phyloP scores from a whole-genome alignment of 148 eudicot genomes.

The Camellia granthamiana region DNA sequence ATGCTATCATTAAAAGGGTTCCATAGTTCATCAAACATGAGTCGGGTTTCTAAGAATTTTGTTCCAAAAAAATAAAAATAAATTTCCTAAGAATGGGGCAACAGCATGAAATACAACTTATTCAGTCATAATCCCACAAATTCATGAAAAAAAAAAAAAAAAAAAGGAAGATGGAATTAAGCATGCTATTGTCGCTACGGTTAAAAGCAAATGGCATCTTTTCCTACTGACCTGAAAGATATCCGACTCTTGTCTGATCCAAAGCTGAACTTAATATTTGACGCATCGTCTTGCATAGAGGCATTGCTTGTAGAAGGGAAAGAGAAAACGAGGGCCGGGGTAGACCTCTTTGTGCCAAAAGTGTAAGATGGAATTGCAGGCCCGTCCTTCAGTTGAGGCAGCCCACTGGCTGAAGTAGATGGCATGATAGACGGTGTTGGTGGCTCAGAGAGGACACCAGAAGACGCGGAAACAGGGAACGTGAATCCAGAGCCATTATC shows the following conservation, averaged over 20 bases:
- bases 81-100: background rate
- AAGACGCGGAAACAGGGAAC: conserved; percentile 55
- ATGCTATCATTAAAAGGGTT: background rate
- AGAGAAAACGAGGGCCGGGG: conserved; percentile 53
- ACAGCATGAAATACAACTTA: background rate
- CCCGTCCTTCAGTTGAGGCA: conserved; percentile 27
- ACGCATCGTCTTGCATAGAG: conserved; percentile 24
- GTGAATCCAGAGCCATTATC: conserved; percentile 52
- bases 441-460: conserved; percentile 57
- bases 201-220: conserved; percentile 52
- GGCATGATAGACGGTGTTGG: conserved; percentile 88
- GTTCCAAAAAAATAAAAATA: too few relatives aligned
- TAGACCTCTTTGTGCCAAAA: conserved; percentile 48
- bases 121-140: background rate
- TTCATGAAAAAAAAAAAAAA: background rate
- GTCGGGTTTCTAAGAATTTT: background rate
- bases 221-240: conserved; percentile 55
- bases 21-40: background rate
- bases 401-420: conserved; percentile 33
- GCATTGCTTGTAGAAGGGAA: conserved; percentile 52
- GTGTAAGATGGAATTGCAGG: conserved; percentile 37
- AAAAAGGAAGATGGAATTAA: background rate
- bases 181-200: background rate
- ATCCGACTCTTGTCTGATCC: conserved; percentile 57
- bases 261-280: conserved; percentile 59